These are phyloP conservation scores for Leishmania braziliensis DNA, from an alignment of 208 protist species.

Conservation along the genomic window DNA sequence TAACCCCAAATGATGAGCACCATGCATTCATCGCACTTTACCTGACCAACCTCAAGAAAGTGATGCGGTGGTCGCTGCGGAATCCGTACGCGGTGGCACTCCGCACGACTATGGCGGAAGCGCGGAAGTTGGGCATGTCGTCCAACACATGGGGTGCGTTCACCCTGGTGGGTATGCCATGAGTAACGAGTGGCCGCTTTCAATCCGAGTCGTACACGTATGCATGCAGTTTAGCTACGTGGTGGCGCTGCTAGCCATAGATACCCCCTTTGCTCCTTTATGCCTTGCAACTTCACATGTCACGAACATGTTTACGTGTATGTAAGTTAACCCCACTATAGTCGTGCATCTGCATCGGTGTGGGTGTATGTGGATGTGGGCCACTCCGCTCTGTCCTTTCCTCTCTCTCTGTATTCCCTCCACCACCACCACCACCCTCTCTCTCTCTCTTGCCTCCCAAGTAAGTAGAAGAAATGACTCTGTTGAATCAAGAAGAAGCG, in stretches of 20 bases:
- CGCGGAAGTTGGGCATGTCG: constrained; percentile 34
- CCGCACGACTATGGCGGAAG: constrained; percentile 56
- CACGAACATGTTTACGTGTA: background rate
- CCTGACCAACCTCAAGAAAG: constrained; percentile 46
- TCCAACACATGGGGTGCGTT: constrained; percentile 67
- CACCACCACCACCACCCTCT: background rate
- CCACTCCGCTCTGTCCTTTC: background rate
- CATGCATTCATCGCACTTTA: constrained; percentile 59
- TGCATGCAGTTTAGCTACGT: background rate
- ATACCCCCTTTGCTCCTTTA: background rate
- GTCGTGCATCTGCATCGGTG: background rate
- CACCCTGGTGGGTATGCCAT: constrained; percentile 77
- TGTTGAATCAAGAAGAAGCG: background rate
- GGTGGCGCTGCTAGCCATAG: background rate
- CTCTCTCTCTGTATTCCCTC: background rate
- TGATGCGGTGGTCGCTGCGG: constrained; percentile 46
- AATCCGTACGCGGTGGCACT: constrained; percentile 80
- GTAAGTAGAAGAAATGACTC: background rate
- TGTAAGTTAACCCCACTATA: background rate
- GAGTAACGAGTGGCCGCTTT: background rate
- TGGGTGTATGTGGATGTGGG: background rate
- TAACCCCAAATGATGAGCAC: constrained; percentile 50
- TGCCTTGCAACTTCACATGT: background rate
- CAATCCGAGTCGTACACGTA: background rate
- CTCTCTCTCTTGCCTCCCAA: background rate